A percentile compares a stretch with the other conserved stretches of the same genome.
Evolutionary conservation across 2,329 filamentous ascomycete species (phyloP).

Genomic region (Cladosporium oxysporum): DNA sequence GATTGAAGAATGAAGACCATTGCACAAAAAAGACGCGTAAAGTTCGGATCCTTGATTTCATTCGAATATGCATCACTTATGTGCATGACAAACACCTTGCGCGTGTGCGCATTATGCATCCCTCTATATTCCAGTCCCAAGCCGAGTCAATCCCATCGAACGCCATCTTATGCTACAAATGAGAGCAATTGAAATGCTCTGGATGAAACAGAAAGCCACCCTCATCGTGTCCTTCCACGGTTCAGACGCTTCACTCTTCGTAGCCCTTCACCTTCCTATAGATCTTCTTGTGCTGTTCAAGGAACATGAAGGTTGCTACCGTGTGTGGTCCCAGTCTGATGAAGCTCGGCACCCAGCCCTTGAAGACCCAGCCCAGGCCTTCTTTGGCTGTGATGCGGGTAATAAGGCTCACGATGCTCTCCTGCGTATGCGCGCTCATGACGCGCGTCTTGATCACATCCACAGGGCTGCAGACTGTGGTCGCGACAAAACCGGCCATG

Average conservation of each 20-base stretch:
- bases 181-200: background rate
- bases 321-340: constrained; percentile 72
- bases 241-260: constrained; percentile 1
- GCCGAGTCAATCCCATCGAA: background rate
- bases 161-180: constrained; percentile 9
- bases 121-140: constrained; percentile 7
- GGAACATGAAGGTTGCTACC: constrained; percentile 80
- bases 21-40: background rate
- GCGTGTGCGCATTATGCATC: constrained; percentile 11
- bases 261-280: constrained; percentile 54
- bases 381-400: constrained; percentile 68
- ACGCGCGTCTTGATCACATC: constrained; percentile 88
- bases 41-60: background rate
- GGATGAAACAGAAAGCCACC: background rate
- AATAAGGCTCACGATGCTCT: constrained; percentile 61
- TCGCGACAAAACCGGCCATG: constrained; percentile 78
- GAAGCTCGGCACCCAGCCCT: constrained; percentile 83
- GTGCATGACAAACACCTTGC: constrained; percentile 3
- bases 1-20: background rate
- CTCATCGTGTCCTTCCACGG: background rate
- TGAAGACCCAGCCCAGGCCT: constrained; percentile 81
- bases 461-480: constrained; percentile 80
- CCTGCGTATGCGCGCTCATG: constrained; percentile 66
- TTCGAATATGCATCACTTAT: background rate
- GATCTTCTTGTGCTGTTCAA: constrained; percentile 81